These are phyloP conservation scores for Hygrophila difformis DNA, from an alignment of 257 asterid species.

Conservation along the genomic window DNA sequence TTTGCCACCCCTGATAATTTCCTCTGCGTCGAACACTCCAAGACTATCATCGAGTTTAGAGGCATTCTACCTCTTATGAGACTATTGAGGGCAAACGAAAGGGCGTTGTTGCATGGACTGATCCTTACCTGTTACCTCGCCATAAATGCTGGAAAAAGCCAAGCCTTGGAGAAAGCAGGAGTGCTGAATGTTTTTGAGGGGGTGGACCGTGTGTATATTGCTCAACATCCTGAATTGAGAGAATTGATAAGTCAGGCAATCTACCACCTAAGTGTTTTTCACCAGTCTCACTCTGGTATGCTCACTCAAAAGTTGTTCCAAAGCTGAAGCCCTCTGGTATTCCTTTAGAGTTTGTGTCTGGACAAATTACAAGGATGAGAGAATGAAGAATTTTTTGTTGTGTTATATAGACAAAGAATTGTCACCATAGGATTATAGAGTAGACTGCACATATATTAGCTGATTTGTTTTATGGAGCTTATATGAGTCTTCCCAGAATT, in stretches of 20 bases:
- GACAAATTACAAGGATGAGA: no score
- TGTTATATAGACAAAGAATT: no score
- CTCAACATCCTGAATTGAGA: conserved; percentile 47
- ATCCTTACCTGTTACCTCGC: conserved; percentile 66
- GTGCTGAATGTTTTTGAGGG: conserved; percentile 51
- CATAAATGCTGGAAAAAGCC: conserved; percentile 57
- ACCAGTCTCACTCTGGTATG: conserved; percentile 56
- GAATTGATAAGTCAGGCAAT: conserved; percentile 50
- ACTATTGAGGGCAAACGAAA: conserved; percentile 47
- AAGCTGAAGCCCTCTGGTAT: no score
- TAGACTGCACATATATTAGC: no score
- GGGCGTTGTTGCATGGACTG: conserved; percentile 42
- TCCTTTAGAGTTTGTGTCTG: no score
- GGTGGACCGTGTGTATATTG: conserved; percentile 36
- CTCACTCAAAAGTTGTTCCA: conserved; percentile 35
- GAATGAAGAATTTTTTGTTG: no score
- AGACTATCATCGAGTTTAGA: conserved; percentile 54
- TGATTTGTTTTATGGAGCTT: no score
- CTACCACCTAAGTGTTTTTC: conserved; percentile 55
- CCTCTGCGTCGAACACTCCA: conserved; percentile 49
- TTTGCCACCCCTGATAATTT: conserved; percentile 58
- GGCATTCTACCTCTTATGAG: conserved; percentile 49
- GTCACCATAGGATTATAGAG: no score
- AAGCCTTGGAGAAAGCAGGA: conserved; percentile 53
- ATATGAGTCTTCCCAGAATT: no score